Base-by-base conservation (phyloP, 495 filamentous ascomycete species). In the Penicillium cataractarum region DNA sequence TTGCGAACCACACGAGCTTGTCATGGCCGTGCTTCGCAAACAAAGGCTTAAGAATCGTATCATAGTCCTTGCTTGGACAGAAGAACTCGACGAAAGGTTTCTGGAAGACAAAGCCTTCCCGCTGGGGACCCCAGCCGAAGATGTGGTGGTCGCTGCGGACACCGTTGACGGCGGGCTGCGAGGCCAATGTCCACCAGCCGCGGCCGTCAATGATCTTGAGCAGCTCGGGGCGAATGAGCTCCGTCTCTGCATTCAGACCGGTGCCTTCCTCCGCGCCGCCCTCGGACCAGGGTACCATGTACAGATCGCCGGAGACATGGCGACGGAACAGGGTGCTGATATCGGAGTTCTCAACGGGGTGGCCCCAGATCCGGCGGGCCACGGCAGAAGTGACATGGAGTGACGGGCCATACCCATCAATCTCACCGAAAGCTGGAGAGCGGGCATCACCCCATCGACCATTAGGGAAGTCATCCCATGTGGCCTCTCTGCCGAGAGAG, bases 41-140 rank as follows among this genome's bases (percentile, higher is more conserved):
- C 50, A 84, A 80, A 19, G 80, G 78, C 59, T 85, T 83, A 15
- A 98, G 79, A 29, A 70, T 72, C 31, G 57, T 65, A 17, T 78
- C 72, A 87, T 91, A 97, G 74, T 93, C 90, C 0, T 77, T 69
- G 4, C 77, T 74, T 0, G 93, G 87, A 46, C 93, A 75, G 80
- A 98, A 98, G 79, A 97, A 91, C 75, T 99, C 95, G 40, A 99
- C 92, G 72, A 99, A 99, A 0, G 95, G 89, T 76, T 99, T 99
- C 68, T 99, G 95, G 81, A 97, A 99, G 54, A 98, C 92, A 74
- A 96, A 98, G 3, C 95, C 95, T 39, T 81, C 76, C 64, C 92
- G 87, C 42, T 85, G 86, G 0, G 95, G 95, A 13, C 95, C 95
- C 95, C 95, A 99, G 59, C 95, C 95, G 73, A 97, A 96, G 56